Evolutionary conservation across 176 grass and related monocot genomes (phyloP), one percentile per base, ranked within the genome.

Genomic region (Bothriochloa decipiens): DNA sequence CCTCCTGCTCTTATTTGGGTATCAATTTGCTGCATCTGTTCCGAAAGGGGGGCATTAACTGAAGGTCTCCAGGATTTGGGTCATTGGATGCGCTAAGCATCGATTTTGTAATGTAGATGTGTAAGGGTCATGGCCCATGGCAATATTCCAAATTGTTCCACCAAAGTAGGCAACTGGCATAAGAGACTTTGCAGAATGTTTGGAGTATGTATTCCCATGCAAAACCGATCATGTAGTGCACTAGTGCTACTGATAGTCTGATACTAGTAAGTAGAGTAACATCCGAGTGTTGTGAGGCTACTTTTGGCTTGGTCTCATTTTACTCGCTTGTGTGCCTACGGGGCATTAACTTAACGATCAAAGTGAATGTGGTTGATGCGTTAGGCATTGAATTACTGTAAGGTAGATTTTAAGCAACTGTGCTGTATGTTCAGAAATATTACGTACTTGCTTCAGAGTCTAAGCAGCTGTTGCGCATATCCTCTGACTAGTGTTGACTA

Each of bases 101-200:
- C 39, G 5, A 75, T 70, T 32, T 32, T 77, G 77, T 70, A 15
- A 10, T 53, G 69, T 89, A 68, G 73, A 76, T 76, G 39, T 81
- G 62, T 1, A n/a, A 71, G 63, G 70, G 26, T 28, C 32, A 23
- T 80, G 28, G 2, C 37, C 29, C 29, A 32, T 32, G 29, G 29
- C 29, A 32, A 32, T 32, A 76, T 14, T 52, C 22, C 42, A 5
- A 55, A 37, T 47, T 66, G 53, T 42, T 61, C n/a, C 53, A 60
- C 5, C 20, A 10, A 80, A 49, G 40, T 85, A 62, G 77, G 33
- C 43, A 53, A 0, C 8, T 28, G 17, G 26, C 22, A 22, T 80
- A 2, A 25, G 10, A 66, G 27, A 58, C 63, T 57, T n/a, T 53
- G 41, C 5, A 81, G 61, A 11, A 63, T 17, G 62, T 81, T 37